Conservation (phyloP, 2,329 filamentous ascomycete species). For the Trichoderma asperellum region DNA sequence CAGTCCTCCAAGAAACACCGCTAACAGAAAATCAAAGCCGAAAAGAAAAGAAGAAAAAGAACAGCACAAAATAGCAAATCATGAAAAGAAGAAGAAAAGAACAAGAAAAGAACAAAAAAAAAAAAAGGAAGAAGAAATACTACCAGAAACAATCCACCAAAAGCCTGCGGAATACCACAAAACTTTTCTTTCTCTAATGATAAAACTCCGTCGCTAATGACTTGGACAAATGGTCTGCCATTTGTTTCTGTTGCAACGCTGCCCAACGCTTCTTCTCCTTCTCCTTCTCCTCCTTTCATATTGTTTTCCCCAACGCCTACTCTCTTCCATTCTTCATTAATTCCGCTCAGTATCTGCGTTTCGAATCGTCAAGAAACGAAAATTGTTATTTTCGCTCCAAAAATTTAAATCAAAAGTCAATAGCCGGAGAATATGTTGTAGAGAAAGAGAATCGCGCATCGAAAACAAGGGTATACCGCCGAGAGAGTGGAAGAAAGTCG, state of each 20-base stretch:
- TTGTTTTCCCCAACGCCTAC: background rate
- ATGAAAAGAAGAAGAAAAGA: background rate
- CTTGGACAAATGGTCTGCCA: slow-evolving; percentile 6
- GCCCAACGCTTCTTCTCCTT: background rate
- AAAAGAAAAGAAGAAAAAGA: background rate
- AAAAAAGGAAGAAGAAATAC: background rate
- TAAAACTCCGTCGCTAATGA: slow-evolving; percentile 49
- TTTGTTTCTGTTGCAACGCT: slow-evolving; percentile 15
- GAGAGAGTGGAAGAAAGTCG: background rate
- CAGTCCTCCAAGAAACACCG: slow-evolving; percentile 13
- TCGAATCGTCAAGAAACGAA: background rate
- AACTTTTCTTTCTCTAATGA: background rate
- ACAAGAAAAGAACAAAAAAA: background rate
- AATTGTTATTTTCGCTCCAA: background rate
- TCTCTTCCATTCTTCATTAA: background rate
- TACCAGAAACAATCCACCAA: background rate
- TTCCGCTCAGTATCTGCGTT: background rate
- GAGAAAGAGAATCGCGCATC: background rate
- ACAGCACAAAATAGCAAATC: background rate
- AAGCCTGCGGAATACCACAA: slow-evolving; percentile 10
- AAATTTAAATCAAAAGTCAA: background rate
- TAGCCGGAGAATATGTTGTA: background rate
- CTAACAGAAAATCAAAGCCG: background rate
- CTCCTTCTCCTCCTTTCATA: background rate
- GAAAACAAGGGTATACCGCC: background rate